Evolutionary conservation across 345 rosid genomes (phyloP), one percentile per base, ranked within the genome.

Genomic region (Geranium rotundifolium): DNA sequence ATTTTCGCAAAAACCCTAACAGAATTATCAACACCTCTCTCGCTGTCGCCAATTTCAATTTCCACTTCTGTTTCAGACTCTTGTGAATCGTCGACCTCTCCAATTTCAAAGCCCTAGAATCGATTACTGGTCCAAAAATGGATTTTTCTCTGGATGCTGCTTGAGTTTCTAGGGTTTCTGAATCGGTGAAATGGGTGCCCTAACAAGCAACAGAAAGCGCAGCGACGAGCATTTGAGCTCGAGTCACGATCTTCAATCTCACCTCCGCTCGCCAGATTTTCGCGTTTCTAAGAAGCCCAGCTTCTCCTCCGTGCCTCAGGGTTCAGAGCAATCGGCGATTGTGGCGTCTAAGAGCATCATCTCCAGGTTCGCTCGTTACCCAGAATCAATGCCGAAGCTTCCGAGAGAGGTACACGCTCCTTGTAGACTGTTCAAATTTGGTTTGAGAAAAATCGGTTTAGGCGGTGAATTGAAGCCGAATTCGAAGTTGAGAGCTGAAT

Each of bases 351-450:
- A 75, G 34, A 69, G 70, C 29, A 72, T 83, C 7, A 61, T 69
- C 46, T 78, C 84, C 6, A 84, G 89, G 70, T 75, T 88, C 59
- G 77, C 87, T 16, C 79, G 81, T 65, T 90, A 95, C 63, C 99
- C 97, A 0, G 91, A 80, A 63, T 65, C 77, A 3, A 81, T 76
- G 52, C 50, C 71, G 18, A 84, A 79, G 7, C 75, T 84, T 58
- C 65, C 66, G 52, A 76, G 96, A 27, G 77, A 84, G 61, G 81
- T 87, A 30, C 97, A 86, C 66, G 99, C 93, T 4, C 99, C 99
- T 31, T 84, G 88, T 30, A 80, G 96, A 74, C 49, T 29, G 10
- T 69, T 49, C 50, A 86, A 84, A 69, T 88, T 78, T 52, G 84
- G 89, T 60, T 61, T 72, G 5, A 31, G 57, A 0, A 30, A 46